These are phyloP conservation scores for Baorangia bicolor DNA, from an alignment of 768 basidiomycete genomes.

Conservation along the genomic window DNA sequence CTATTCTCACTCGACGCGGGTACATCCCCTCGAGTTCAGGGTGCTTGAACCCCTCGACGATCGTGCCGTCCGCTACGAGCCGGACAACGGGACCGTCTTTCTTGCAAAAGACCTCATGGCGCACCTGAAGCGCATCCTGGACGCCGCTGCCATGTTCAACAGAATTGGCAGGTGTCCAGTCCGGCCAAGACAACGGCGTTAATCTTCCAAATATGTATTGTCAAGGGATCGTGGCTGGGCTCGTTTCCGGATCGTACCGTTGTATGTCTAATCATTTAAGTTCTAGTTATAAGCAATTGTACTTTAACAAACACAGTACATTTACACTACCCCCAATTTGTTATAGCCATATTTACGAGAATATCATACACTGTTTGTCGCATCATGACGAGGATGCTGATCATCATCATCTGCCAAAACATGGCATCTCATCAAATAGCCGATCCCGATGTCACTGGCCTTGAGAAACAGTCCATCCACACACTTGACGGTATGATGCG, in stretches of 20 bases:
- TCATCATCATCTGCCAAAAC: neutral
- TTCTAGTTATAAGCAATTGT: conserved; percentile 14
- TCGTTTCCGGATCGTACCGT: neutral
- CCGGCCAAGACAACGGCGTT: conserved; percentile 9
- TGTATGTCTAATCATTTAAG: conserved; percentile 4
- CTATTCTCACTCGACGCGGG: conserved; percentile 47
- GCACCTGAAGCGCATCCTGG: conserved; percentile 28
- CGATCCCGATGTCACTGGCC: conserved; percentile 2
- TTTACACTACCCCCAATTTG: neutral
- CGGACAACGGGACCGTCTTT: conserved; percentile 59
- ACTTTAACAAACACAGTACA: conserved; percentile 15
- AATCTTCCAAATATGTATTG: neutral
- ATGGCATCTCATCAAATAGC: conserved; percentile 8
- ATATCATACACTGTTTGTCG: neutral
- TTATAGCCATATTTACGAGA: neutral
- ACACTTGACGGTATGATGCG: neutral
- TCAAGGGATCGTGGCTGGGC: neutral
- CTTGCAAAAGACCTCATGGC: conserved; percentile 46
- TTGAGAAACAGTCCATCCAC: conserved; percentile 3
- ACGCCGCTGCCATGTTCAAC: conserved; percentile 22
- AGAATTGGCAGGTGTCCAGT: conserved; percentile 5
- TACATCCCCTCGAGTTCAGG: conserved; percentile 37
- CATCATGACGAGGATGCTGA: neutral
- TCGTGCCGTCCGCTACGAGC: conserved; percentile 50
- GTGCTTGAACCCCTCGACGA: conserved; percentile 54